phyloP scores from a whole-genome alignment of 2,329 filamentous ascomycete species.

The Venturia aucupariae region DNA sequence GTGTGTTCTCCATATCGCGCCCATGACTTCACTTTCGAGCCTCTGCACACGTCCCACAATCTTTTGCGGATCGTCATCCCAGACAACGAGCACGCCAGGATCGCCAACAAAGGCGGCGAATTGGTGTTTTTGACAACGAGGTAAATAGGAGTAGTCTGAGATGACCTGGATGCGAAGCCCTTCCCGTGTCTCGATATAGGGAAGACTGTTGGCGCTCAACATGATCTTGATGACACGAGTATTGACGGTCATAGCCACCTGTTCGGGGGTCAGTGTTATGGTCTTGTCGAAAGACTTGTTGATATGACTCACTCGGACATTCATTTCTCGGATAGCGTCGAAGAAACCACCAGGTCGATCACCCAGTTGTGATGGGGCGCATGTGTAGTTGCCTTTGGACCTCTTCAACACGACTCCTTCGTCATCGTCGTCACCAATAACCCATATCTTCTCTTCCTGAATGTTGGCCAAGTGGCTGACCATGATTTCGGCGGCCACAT shows the following conservation, averaged over 20 bases:
- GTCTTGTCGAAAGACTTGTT: background rate
- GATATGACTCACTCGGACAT: conserved; percentile 42
- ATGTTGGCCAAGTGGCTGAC: conserved; percentile 55
- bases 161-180: conserved; percentile 55
- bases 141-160: conserved; percentile 46
- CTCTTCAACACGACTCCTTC: conserved; percentile 50
- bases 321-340: conserved; percentile 40
- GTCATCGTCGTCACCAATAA: conserved; percentile 31
- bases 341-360: conserved; percentile 41
- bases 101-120: conserved; percentile 57
- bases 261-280: background rate
- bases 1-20: conserved; percentile 46
- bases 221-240: conserved; percentile 55
- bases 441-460: conserved; percentile 49
- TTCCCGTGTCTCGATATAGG: conserved; percentile 50
- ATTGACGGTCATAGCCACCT: conserved; percentile 60
- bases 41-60: conserved; percentile 43
- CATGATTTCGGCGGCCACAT: conserved; percentile 53
- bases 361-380: conserved; percentile 39
- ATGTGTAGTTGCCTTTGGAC: conserved; percentile 41
- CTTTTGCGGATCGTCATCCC: conserved; percentile 53
- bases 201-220: conserved; percentile 39
- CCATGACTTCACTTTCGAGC: conserved; percentile 46
- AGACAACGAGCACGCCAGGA: conserved; percentile 49
- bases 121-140: conserved; percentile 53